Base-by-base conservation (phyloP, 352 stramenopile species). In the Phytophthora citricola region DNA sequence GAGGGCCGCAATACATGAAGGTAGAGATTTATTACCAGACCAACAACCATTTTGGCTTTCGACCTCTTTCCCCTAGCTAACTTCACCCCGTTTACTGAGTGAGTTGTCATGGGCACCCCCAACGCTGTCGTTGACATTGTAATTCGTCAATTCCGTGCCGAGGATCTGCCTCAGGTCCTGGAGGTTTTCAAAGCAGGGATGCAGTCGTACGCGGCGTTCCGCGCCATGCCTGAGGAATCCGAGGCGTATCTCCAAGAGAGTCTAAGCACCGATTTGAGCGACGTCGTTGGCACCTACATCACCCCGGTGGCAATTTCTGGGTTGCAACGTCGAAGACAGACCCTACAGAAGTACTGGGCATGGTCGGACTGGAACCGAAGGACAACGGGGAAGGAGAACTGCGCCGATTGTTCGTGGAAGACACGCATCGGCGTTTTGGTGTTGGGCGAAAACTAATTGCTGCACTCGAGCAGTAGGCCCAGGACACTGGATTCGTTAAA, bases 331-430 rank as follows among this genome's bases (percentile, higher is more conserved):
- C 55, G 0, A 57, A 57, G 15, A 27, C 59, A 17, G 53, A 69
- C 1, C 60, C 69, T 5, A 44, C 38, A 17, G n/a, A 48, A 34
- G 56, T 80, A 1, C 55, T 74, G 1, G 75, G 63, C 9, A 66
- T 80, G 24, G 71, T 80, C 34, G 71, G 59, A 1, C 57, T 83
- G 4, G 63, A 80, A 50, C 24, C 22, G 7, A 78, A 78, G 45
- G 20, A 50, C 17, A 41, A 70, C 7, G 24, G 53, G 11, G 67
- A 78, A 45, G 74, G 58, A 26, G 61, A 69, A 34, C 32, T 77
- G 46, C 71, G 80, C 1, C 74, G 80, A 47, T 69, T 89, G 73
- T 85, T 78, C 1, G 78, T 87, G 27, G 68, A 75, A 54, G n/a
- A 51, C 26, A 69, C 66, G 10, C 64, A 66, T 15, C 73, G 70